phyloP scores from a whole-genome alignment of 83 land plant genomes.

The Picea abies region DNA sequence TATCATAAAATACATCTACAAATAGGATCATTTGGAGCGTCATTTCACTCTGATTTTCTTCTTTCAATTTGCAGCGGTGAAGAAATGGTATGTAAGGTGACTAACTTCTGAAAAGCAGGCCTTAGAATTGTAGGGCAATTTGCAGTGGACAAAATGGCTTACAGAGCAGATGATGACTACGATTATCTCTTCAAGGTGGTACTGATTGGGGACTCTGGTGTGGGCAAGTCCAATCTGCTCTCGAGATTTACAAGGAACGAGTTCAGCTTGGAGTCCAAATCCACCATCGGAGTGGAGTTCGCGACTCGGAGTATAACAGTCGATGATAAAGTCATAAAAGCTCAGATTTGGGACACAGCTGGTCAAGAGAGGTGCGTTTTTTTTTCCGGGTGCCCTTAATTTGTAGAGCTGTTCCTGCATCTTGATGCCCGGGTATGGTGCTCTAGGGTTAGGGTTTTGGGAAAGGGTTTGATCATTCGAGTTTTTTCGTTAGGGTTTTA shows the following conservation, averaged over 20 bases:
- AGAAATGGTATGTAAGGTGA: neutral
- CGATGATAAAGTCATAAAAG: constrained; percentile 51
- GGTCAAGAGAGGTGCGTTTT: constrained; percentile 47
- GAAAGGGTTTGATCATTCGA: neutral
- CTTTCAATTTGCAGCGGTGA: neutral
- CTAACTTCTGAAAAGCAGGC: neutral
- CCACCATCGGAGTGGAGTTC: constrained; percentile 57
- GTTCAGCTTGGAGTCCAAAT: constrained; percentile 53
- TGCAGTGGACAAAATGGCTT: constrained; percentile 24
- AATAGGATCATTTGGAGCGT: neutral
- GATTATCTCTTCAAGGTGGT: constrained; percentile 56
- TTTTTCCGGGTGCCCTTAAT: neutral
- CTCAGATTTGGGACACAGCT: constrained; percentile 62
- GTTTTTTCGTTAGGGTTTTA: neutral
- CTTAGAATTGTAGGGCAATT: neutral
- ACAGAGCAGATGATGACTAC: constrained; percentile 49
- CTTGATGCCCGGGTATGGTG: neutral
- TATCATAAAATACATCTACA: neutral
- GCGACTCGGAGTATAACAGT: constrained; percentile 52
- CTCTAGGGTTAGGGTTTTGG: constrained; percentile 10
- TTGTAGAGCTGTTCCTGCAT: neutral
- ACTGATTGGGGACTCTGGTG: constrained; percentile 51
- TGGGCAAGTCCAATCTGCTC: constrained; percentile 44
- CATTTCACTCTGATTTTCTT: neutral
- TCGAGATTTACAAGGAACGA: constrained; percentile 43